Conservation (phyloP, 208 protist species). For the Trypanosoma mega region DNA sequence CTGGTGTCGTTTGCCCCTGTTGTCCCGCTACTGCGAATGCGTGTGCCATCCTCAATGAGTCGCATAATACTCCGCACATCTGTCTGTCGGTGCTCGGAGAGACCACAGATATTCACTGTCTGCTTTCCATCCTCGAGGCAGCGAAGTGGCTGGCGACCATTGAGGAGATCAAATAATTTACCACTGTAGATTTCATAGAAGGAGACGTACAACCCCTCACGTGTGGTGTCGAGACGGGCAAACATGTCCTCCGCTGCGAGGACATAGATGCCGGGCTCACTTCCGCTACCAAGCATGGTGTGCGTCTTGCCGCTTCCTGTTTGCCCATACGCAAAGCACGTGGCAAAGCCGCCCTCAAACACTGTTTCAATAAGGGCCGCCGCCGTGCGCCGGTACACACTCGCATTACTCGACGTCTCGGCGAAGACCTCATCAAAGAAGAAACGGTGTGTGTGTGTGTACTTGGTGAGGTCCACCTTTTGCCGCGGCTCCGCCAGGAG, state of each 20-base stretch:
- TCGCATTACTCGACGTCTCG: slow-evolving; percentile 54
- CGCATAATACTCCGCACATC: slow-evolving; percentile 67
- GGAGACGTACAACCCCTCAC: slow-evolving; percentile 58
- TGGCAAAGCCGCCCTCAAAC: slow-evolving; percentile 33
- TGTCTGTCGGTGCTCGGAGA: slow-evolving; percentile 70
- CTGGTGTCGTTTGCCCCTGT: slow-evolving; percentile 89
- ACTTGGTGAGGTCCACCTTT: slow-evolving; percentile 86
- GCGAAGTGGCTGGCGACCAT: slow-evolving; percentile 73
- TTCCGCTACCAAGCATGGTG: slow-evolving; percentile 35
- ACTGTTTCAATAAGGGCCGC: slow-evolving; percentile 30
- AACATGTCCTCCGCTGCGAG: slow-evolving; percentile 87
- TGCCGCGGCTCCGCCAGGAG: slow-evolving; percentile 39
- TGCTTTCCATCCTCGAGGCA: slow-evolving; percentile 91
- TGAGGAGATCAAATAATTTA: slow-evolving; percentile 92
- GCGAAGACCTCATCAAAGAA: slow-evolving; percentile 89
- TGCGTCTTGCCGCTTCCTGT: slow-evolving; percentile 31
- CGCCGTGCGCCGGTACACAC: slow-evolving; percentile 62
- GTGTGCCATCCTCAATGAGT: slow-evolving; percentile 76
- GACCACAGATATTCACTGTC: slow-evolving; percentile 91
- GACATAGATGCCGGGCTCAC: slow-evolving; percentile 71
- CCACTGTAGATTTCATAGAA: slow-evolving; percentile 94
- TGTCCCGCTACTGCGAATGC: slow-evolving; percentile 81
- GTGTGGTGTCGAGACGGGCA: slow-evolving; percentile 33
- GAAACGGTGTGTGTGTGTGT: slow-evolving; percentile 84
- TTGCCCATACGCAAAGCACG: slow-evolving; percentile 36